Base-by-base conservation (phyloP, 2,329 filamentous ascomycete genomes). In the Sclerotinia glacialis region DNA sequence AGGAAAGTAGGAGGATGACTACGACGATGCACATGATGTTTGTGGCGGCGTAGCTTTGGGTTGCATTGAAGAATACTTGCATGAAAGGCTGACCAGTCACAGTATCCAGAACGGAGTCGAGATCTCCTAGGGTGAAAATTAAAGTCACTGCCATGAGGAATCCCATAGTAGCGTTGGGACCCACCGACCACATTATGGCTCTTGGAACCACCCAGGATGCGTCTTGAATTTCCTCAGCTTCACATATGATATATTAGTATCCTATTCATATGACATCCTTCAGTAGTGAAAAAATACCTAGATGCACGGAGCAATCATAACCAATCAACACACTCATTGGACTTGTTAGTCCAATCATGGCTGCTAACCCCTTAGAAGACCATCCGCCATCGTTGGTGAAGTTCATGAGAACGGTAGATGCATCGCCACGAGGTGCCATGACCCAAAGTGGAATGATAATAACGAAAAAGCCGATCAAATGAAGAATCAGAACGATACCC, bases 191-290 rank as follows among this genome's bases (percentile, higher is more conserved):
- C 66, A 81, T 75, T 67, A 81, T 56, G 5, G 80, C 79, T 70
- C 76, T 74, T 5, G 82, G 83, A 3, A 84, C 78, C 47, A 80
- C 77, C 18, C 78, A 70, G 2, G 80, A 78, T 0, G 82, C 80
- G 66, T 82, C 79, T 47, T 78, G 75, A 42, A 83, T 80, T 69
- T 84, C 83, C 71, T 84, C 82, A 4, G 81, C 58, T 64, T 18
- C 28, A 64, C 31, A n/a, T 18, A 5, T 37, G 42, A 14, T 34
- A 53, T 18, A 21, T 66, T 53, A 66, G 34, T 21, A 31, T 31
- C 23, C 23, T n/a, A 37, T n/a, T 11, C 18, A n/a, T 7, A 9
- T 31, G 14, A 49, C 11, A 23, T 6, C 7, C 31, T 0, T 37
- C 26, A 14, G 26, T n/a, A 21, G 37, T 28, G 6, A 9, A 6